Evolutionary conservation across 495 filamentous ascomycete genomes (phyloP).

Genomic region (Chaetomium cochliodes): DNA sequence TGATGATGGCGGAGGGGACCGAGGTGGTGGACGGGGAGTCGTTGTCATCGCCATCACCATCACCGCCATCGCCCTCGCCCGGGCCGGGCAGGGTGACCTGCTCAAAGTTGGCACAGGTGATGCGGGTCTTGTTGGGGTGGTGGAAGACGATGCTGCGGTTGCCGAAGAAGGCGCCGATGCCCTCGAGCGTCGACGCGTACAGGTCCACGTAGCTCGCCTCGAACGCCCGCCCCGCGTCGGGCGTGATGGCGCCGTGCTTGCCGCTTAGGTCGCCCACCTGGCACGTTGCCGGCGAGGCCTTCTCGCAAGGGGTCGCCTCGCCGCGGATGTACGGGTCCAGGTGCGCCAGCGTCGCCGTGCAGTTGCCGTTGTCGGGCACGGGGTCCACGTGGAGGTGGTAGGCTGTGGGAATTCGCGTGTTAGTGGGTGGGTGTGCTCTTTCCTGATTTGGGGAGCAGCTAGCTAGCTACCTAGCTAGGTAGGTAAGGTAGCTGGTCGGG

Average conservation of each 20-base stretch:
- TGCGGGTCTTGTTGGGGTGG: slow-evolving; percentile 64
- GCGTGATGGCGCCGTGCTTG: slow-evolving; percentile 67
- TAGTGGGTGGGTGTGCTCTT: background rate
- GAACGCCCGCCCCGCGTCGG: slow-evolving; percentile 41
- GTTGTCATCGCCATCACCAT: slow-evolving; percentile 1
- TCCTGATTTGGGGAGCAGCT: no score
- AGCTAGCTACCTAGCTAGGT: no score
- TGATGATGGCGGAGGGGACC: slow-evolving; percentile 3
- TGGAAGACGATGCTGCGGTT: slow-evolving; percentile 79
- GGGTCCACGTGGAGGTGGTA: slow-evolving; percentile 82
- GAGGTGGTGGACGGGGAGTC: background rate
- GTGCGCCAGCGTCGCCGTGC: slow-evolving; percentile 67
- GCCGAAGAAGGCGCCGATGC: slow-evolving; percentile 67
- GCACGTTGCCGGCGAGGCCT: slow-evolving; percentile 62
- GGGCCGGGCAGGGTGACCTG: slow-evolving; percentile 20
- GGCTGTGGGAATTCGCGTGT: slow-evolving; percentile 42
- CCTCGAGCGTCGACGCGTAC: slow-evolving; percentile 61
- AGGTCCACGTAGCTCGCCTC: slow-evolving; percentile 58
- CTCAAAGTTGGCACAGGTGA: slow-evolving; percentile 70
- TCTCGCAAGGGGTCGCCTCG: slow-evolving; percentile 64
- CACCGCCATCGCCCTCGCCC: background rate
- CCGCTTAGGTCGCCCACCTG: slow-evolving; percentile 82
- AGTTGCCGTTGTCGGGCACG: slow-evolving; percentile 74
- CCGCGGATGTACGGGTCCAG: slow-evolving; percentile 56
- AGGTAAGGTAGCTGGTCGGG: background rate